Conservation (phyloP, 1,284 basidiomycete species). For the Somion occarium region DNA sequence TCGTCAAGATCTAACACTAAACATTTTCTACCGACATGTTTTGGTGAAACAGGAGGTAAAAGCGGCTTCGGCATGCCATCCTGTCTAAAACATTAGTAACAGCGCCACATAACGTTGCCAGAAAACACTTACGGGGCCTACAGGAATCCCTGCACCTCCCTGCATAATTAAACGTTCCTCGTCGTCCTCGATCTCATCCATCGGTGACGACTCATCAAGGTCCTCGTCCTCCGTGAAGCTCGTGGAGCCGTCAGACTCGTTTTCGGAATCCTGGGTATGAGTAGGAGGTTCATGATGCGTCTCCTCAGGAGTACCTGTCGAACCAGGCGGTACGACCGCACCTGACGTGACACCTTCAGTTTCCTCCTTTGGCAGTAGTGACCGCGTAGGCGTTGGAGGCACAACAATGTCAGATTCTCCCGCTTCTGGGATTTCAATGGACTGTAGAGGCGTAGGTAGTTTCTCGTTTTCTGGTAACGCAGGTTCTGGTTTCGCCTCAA, state of each 20-base stretch:
- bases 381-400: slow-evolving; percentile 50
- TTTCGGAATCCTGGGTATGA: slow-evolving; percentile 31
- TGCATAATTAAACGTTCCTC: slow-evolving; percentile 76
- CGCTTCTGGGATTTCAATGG: slow-evolving; percentile 11
- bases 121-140: slow-evolving; percentile 57
- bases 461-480: slow-evolving; percentile 13
- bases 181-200: slow-evolving; percentile 61
- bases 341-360: slow-evolving; percentile 65
- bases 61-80: slow-evolving; percentile 84
- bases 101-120: background rate
- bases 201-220: slow-evolving; percentile 38
- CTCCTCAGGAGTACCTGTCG: slow-evolving; percentile 40
- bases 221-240: slow-evolving; percentile 44
- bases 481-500: slow-evolving; percentile 7
- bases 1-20: slow-evolving; percentile 94
- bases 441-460: slow-evolving; percentile 10
- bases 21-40: slow-evolving; percentile 85
- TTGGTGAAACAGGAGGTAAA: slow-evolving; percentile 69
- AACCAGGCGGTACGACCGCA: slow-evolving; percentile 69
- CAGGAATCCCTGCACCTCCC: slow-evolving; percentile 80
- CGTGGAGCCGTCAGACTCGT: slow-evolving; percentile 39
- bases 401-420: slow-evolving; percentile 30
- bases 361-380: slow-evolving; percentile 38
- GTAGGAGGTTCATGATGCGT: slow-evolving; percentile 25
- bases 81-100: slow-evolving; percentile 32